Evolutionary conservation across 2,329 filamentous ascomycete genomes (phyloP), one percentile per base, ranked within the genome.

Genomic region (Microsporum audouinii): DNA sequence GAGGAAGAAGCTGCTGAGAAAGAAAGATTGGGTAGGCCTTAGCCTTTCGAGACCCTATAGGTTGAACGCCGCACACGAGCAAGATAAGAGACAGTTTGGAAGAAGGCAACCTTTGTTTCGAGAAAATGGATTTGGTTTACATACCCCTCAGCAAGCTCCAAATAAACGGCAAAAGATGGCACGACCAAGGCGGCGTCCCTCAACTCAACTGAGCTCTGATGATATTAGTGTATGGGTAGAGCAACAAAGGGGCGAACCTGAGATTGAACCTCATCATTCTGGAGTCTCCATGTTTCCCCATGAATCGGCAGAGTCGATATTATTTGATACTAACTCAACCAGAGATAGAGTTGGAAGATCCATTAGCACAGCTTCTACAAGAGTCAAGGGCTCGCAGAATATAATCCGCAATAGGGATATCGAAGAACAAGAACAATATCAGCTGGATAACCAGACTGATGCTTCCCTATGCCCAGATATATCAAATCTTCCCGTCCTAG

Each of bases 1-100:
- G 27, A 58, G 29, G 17, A 45, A 29, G 10, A 67, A 67, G 34
- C 67, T 76, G 1, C 70, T 76, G 4, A 62, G 71, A 58, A 68
- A 68, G 49, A 58, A 66, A 4, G 74, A 77, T 60, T 76, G 74
- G 75, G 73, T 70, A n/a, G 67, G 66, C 2, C 63, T 76, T 8
- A 70, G 71, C 7, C 66, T 66, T 3, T 63, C 71, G 8, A 71
- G 71, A 43, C 73, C 74, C 6, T 61, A 75, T 5, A 65, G 69
- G 64, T 23, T 74, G 73, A 58, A 64, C 65, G 5, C 62, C 27
- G 56, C 23, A 12, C 57, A 34, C 4, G 59, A 57, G 12, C 47
- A 59, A 33, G 59, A 61, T 10, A 49, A 33, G 59, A 38, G 58
- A 59, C 41, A 41, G 49, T 14, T 63, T 49, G 68, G 2, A 34